phyloP scores from a whole-genome alignment of 2,329 filamentous ascomycete genomes.

The Penicillium freii region DNA sequence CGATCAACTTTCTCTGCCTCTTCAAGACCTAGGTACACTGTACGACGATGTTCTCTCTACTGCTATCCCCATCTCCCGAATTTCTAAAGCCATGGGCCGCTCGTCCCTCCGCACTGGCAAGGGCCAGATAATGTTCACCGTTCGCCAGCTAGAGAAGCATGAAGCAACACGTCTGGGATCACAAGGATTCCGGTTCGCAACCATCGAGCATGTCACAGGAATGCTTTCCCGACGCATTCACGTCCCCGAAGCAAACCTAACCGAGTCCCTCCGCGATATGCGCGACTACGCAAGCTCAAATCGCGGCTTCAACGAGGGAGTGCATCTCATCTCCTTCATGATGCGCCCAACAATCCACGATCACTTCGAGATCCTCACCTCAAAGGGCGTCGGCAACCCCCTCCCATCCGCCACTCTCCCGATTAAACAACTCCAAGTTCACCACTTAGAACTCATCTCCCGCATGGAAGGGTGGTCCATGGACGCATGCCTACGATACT shows the following conservation, averaged over 20 bases:
- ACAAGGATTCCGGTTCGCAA: conserved; percentile 75
- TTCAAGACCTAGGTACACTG: conserved; percentile 65
- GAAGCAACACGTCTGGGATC: conserved; percentile 66
- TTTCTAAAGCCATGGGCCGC: conserved; percentile 30
- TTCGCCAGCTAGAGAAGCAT: conserved; percentile 59
- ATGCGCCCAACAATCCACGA: conserved; percentile 51
- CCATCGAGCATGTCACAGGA: conserved; percentile 64
- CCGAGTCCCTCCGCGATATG: conserved; percentile 63
- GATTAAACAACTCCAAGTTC: conserved; percentile 52
- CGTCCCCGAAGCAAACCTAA: conserved; percentile 63
- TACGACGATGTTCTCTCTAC: conserved; percentile 76
- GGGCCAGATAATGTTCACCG: conserved; percentile 78
- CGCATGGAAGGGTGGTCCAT: conserved; percentile 44
- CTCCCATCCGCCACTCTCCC: conserved; percentile 60
- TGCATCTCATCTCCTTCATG: conserved; percentile 46
- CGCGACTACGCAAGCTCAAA: conserved; percentile 50
- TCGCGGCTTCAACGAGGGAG: conserved; percentile 35
- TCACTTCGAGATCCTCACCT: conserved; percentile 64
- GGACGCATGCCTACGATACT: conserved; percentile 35
- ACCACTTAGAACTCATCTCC: conserved; percentile 55
- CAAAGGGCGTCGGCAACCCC: conserved; percentile 56
- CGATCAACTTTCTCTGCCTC: conserved; percentile 59
- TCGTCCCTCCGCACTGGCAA: conserved; percentile 50
- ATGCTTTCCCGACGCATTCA: conserved; percentile 73
- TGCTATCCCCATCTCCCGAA: conserved; percentile 43